Base-by-base conservation (phyloP, 2,329 filamentous ascomycete genomes). In the Talaromyces islandicus region DNA sequence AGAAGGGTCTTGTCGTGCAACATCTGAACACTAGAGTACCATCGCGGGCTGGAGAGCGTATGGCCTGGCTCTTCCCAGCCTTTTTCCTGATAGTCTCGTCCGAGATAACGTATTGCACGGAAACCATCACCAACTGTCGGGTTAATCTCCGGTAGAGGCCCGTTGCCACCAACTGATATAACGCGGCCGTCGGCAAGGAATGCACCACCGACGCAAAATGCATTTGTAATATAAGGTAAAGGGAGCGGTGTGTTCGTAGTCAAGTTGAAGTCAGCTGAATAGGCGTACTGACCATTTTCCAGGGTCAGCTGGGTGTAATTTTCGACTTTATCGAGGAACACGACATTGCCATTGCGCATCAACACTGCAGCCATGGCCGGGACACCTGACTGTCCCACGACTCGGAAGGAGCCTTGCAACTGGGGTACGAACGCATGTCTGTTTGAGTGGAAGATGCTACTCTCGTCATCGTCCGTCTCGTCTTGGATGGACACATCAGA, bases 291-390 rank as follows among this genome's bases (percentile, higher is more conserved):
- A 29, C 82, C 82, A 67, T 84, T 80, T 17, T 76, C 62, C 7
- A 85, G 76, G 63, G 76, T 80, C 52, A 86, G 66, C 61, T 86
- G 77, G 0, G 84, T 85, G 70, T 83, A 86, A 69, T 86, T 82
- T 68, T 87, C 84, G 30, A 87, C 77, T 69, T 87, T 87, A 75
- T 87, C 85, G 17, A 86, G 72, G 71, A 87, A 87, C 41, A 84
- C 76, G 11, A 86, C 83, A 56, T 78, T 76, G 25, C 84, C 83
- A 65, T 86, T 85, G 14, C 78, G 81, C 75, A 86, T 76, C 24
- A 87, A 76, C 65, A 78, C 82, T 63, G 83, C 84, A 65, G 85
- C 83, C 85, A 87, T 87, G 17, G 79, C 83, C 46, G 84, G 83
- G n/a, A 86, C 84, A 64, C 85, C 85, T 57, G 82, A 83, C 60